Evolutionary conservation across 139 green algal species (phyloP).

Genomic region (Chlamydomonas asymmetrica): DNA sequence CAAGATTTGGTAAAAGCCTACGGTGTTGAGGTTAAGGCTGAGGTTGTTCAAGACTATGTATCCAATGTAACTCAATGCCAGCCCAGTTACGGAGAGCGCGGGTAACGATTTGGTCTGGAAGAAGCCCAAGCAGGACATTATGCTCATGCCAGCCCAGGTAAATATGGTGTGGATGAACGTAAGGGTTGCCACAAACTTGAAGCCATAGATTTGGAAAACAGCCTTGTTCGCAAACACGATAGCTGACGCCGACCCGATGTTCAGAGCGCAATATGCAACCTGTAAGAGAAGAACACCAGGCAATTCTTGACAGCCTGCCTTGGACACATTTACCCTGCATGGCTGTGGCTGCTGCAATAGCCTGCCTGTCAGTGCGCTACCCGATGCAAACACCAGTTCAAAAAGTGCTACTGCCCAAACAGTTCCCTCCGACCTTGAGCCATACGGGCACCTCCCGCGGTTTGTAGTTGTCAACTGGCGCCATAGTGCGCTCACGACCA

Average conservation of each 20-base stretch:
- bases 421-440: no score
- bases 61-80: slow-evolving; percentile 80
- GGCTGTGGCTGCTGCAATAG: no score
- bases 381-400: no score
- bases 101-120: slow-evolving; percentile 65
- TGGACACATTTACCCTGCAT: no score
- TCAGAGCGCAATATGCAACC: no score
- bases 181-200: slow-evolving; percentile 62
- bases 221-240: slow-evolving; percentile 91
- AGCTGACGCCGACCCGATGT: not conserved
- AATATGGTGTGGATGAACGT: slow-evolving; percentile 81
- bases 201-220: slow-evolving; percentile 65
- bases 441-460: no score
- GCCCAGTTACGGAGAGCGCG: slow-evolving; percentile 42
- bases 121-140: slow-evolving; percentile 34
- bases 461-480: no score
- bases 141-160: slow-evolving; percentile 54
- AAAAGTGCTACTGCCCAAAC: no score
- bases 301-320: no score
- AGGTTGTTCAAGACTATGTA: slow-evolving; percentile 92
- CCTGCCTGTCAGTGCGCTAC: no score
- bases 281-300: no score
- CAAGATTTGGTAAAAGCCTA: slow-evolving; percentile 62
- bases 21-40: slow-evolving; percentile 84
- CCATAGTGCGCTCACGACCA: no score